Evolutionary conservation across 2,329 filamentous ascomycete genomes (phyloP).

Genomic region (Stemphylium lycopersici): DNA sequence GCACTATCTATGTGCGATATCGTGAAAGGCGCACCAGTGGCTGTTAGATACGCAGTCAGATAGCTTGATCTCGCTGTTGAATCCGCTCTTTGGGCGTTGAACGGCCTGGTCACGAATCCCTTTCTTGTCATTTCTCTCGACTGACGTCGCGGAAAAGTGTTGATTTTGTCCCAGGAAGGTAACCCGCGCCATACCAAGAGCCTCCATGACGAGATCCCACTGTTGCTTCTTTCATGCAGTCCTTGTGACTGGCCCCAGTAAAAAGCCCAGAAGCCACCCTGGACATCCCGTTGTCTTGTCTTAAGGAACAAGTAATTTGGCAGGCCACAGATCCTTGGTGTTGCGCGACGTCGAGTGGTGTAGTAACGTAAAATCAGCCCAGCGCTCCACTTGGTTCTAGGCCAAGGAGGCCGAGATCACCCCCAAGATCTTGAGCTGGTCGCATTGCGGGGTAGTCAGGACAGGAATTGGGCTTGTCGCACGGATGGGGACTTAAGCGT

Average conservation of each 20-base stretch:
- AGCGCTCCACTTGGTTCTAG: slow-evolving; percentile 19
- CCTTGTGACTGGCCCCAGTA: slow-evolving; percentile 20
- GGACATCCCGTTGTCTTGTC: slow-evolving; percentile 26
- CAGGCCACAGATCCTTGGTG: slow-evolving; percentile 34
- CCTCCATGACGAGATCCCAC: neutral
- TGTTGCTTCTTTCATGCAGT: neutral
- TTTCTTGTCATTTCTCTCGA: neutral
- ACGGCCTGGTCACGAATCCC: neutral
- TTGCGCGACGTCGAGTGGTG: slow-evolving; percentile 15
- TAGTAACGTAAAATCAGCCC: slow-evolving; percentile 11
- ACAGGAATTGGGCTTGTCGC: slow-evolving; percentile 8
- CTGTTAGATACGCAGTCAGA: neutral
- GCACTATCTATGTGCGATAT: neutral
- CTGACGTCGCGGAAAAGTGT: neutral
- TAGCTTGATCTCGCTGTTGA: neutral
- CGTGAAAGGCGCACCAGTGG: neutral
- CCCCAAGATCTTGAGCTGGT: slow-evolving; percentile 24
- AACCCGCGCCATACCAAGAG: slow-evolving; percentile 15
- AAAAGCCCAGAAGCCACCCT: slow-evolving; percentile 11
- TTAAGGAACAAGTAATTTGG: slow-evolving; percentile 24
- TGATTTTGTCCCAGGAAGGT: slow-evolving; percentile 8
- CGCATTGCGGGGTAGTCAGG: slow-evolving; percentile 17
- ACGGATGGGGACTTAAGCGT: slow-evolving; percentile 10
- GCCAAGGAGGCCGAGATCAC: slow-evolving; percentile 29
- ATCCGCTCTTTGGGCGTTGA: neutral